Evolutionary conservation across 176 grass and related monocot species (phyloP), one percentile per base, ranked within the genome.

Genomic region (Typha latifolia): DNA sequence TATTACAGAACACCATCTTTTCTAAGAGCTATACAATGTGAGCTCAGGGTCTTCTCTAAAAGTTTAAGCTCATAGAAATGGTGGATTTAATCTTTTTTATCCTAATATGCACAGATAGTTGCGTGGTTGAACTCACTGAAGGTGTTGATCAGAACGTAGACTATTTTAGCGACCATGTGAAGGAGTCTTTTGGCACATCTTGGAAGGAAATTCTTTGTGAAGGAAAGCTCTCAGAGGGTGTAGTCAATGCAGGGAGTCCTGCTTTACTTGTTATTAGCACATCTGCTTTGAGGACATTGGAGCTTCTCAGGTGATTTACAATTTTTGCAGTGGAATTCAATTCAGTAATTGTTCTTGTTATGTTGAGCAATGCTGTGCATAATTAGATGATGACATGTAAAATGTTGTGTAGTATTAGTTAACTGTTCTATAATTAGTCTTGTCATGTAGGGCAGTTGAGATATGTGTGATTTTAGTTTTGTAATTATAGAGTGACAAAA

Each of bases 181-280:
- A 92, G 72, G 72, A 12, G 5, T 72, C 66, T 68, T 91, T 91
- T 68, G 75, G 82, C 14, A 47, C 48, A 0, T 72, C 62, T 10
- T 97, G 85, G 93, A 84, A 84, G 66, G 66, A 75, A 73, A 85
- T 85, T 24, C 93, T 97, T 32, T 86, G 85, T 26, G 80, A 89
- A 29, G 83, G 72, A 61, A 66, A 76, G 27, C 52, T 84, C 8
- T 26, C 67, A 6, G 92, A 77, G 53, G 74, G 74, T 6, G 32
- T 62, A 4, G 32, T 83, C 10, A 72, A 82, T 20, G 48, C 59
- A 4, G 92, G 93, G 37, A 91, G 88, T 70, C 88, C 93, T 0
- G 78, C 88, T 13, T 70, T 86, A 48, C 72, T 97, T 56, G 78
- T 91, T 64, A 76, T 91, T 79, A 80, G 88, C 70, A 84, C 73